Evolutionary conservation across 176 grass and related monocot species (phyloP).

Genomic region (Pontederia paniculata): DNA sequence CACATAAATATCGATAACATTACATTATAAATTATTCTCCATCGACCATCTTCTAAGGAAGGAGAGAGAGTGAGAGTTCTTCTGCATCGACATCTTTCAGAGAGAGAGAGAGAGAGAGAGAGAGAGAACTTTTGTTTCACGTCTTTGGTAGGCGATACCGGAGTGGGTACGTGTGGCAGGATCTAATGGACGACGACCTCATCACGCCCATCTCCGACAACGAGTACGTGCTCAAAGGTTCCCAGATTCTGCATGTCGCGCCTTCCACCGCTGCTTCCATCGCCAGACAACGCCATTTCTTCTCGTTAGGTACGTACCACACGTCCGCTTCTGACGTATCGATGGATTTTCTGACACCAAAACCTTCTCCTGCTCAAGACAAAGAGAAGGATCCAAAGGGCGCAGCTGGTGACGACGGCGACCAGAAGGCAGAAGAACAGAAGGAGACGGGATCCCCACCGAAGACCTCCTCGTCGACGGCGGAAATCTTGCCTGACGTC

Average conservation of each 20-base stretch:
- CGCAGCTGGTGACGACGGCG: not conserved
- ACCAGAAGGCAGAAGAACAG: not conserved
- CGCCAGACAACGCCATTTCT: not conserved
- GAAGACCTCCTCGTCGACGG: not conserved
- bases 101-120: no score
- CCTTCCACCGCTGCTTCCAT: slow-evolving; percentile 7
- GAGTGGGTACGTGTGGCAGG: slow-evolving; percentile 43
- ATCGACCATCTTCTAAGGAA: no score
- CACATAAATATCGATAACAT: no score
- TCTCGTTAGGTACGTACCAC: slow-evolving; percentile 1
- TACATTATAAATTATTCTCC: no score
- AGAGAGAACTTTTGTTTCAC: no score
- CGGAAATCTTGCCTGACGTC: not conserved
- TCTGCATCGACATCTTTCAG: no score
- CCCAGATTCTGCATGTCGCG: slow-evolving; percentile 22
- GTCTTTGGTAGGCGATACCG: slow-evolving; percentile 54
- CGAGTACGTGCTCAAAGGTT: slow-evolving; percentile 65
- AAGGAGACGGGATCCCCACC: not conserved
- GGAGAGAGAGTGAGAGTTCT: no score
- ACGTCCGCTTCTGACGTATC: not conserved
- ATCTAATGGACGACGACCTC: slow-evolving; percentile 59
- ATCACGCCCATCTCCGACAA: slow-evolving; percentile 53
- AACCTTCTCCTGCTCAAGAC: not conserved
- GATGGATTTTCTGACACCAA: not conserved
- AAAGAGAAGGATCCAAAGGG: slow-evolving; percentile 8